phyloP scores from a whole-genome alignment of 768 basidiomycete species.

The Rhodotorula kratochvilovae region DNA sequence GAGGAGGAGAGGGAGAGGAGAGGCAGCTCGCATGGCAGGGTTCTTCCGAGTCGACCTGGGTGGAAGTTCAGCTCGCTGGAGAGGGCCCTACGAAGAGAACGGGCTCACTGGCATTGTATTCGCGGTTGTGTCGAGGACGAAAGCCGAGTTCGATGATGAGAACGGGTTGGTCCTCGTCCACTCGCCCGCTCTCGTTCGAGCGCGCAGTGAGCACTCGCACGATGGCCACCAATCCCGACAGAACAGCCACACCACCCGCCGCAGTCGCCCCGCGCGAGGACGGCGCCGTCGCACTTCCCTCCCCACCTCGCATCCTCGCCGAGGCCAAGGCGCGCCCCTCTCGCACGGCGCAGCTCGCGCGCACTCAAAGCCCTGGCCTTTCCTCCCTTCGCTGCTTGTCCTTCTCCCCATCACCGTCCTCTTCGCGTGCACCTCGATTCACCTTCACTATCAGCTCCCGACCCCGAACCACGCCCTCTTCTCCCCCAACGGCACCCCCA shows the following conservation, averaged over 20 bases:
- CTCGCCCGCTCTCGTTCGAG: not conserved
- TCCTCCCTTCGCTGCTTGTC: constrained; percentile 15
- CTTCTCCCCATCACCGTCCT: constrained; percentile 22
- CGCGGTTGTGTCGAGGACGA: too few species aligned
- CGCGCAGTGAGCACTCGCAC: not conserved
- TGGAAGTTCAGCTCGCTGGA: too few species aligned
- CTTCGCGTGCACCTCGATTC: constrained; percentile 16
- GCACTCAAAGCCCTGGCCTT: not conserved
- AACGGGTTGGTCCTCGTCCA: too few species aligned
- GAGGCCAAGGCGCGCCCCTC: not conserved
- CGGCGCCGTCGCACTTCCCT: not conserved
- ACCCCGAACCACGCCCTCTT: not conserved
- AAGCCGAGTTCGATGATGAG: not conserved
- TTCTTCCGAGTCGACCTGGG: not conserved
- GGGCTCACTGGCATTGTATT: not conserved
- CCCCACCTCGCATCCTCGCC: not conserved
- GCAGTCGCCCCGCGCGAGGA: too few species aligned
- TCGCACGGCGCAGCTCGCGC: too few species aligned
- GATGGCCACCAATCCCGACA: not conserved
- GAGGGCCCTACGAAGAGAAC: too few species aligned
- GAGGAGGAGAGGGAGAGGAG: not conserved
- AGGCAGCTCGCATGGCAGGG: not conserved
- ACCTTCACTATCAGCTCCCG: constrained; percentile 36
- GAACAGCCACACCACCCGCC: not conserved
- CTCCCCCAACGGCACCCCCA: constrained; percentile 16